Percentiles rank a stretch among this genome's conserved stretches.
Conservation (phyloP, 192 early-diverging fungal genomes). For the Dimargaris cristalligena region DNA sequence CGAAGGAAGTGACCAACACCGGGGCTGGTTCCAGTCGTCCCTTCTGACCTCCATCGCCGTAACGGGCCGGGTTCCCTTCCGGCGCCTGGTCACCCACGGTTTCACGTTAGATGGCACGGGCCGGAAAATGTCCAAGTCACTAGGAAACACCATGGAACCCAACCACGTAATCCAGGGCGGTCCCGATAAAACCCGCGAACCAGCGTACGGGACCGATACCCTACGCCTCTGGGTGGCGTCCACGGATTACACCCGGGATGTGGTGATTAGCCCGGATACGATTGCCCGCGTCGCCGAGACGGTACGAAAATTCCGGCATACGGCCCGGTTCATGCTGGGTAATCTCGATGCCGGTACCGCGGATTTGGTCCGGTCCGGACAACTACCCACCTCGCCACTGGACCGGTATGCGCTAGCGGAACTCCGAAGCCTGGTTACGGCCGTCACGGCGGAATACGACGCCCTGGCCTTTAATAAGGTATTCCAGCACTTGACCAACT, state of each 20-base stretch:
- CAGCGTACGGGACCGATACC: slow-evolving; percentile 56
- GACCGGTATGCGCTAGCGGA: slow-evolving; percentile 35
- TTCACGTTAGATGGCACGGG: slow-evolving; percentile 64
- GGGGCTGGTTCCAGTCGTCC: slow-evolving; percentile 77
- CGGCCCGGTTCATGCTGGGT: slow-evolving; percentile 59
- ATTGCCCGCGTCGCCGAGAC: slow-evolving; percentile 44
- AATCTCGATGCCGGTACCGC: slow-evolving; percentile 42
- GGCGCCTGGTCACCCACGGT: slow-evolving; percentile 59
- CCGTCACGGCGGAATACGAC: slow-evolving; percentile 36
- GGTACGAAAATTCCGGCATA: slow-evolving; percentile 59
- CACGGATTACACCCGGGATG: slow-evolving; percentile 56
- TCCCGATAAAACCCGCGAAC: slow-evolving; percentile 44
- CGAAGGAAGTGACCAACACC: slow-evolving; percentile 69
- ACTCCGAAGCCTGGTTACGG: slow-evolving; percentile 38
- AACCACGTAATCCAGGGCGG: slow-evolving; percentile 46
- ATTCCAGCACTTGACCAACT: slow-evolving; percentile 42
- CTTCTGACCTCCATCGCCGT: slow-evolving; percentile 52
- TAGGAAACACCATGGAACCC: slow-evolving; percentile 62
- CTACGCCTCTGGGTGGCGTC: slow-evolving; percentile 60
- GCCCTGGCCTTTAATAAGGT: slow-evolving; percentile 44
- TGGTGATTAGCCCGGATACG: slow-evolving; percentile 46
- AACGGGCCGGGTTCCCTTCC: slow-evolving; percentile 48
- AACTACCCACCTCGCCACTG: background rate
- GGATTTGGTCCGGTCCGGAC: background rate
- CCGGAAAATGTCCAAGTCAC: slow-evolving; percentile 68